Base-by-base conservation (phyloP, 2,329 filamentous ascomycete genomes). In the Trichoderma guizhouense region DNA sequence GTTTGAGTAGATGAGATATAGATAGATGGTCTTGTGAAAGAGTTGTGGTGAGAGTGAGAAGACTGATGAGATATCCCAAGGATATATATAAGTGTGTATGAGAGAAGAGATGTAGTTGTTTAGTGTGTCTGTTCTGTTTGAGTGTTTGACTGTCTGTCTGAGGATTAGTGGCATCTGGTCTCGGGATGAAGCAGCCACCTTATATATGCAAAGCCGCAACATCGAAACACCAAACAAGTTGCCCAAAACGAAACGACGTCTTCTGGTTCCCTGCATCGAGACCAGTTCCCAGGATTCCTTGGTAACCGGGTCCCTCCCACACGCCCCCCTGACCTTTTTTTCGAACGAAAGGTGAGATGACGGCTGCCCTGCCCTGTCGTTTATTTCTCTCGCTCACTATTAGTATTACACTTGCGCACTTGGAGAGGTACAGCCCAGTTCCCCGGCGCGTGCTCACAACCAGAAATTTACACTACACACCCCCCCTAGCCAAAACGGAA, bases 201-300 rank as follows among this genome's bases (percentile, higher is more conserved):
- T 69, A 69, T 69, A 69, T 69, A 69, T 34, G 24, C 67, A 34
- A 39, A 61, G 18, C 34, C 43, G 51, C 14, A 57, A 51, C 43
- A 47, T 39, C 67, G 32, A 63, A 21, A 51, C n/a, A 30, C 51
- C 55, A 30, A 26, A 26, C 28, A 51, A 69, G 47, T 36, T 34
- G n/a, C 53, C 47, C 64, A 58, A 28, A 67, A 57, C 24, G 39
- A 63, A 51, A 51, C 57, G 28, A 51, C 62, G 43, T 53, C 14
- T 24, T 24, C n/a, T 39, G 36, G 26, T 66, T 57, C 47, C 63
- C 51, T 58, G 51, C 53, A 67, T 57, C 64, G 34, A 69, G 39
- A 43, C 32, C 21, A 24, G 39, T 60, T 51, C 65, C 64, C 51
- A 58, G 64, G 64, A 67, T 58, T 67, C 32, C 51, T 30, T 63